phyloP scores from a whole-genome alignment of 805 yeast species.

The Metschnikowia dekortorum region DNA sequence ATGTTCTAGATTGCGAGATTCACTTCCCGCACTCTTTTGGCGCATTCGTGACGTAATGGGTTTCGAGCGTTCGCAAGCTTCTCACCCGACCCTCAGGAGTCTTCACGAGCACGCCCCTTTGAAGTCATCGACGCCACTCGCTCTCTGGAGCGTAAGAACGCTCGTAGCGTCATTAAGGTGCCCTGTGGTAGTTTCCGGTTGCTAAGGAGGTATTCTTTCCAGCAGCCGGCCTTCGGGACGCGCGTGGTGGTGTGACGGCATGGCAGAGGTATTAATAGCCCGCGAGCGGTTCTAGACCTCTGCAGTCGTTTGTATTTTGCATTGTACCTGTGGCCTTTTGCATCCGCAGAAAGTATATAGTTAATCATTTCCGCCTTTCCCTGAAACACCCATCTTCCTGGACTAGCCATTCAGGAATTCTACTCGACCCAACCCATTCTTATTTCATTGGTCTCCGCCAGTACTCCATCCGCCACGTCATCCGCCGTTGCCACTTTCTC shows the following conservation, averaged over 20 bases:
- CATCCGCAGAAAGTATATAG: constrained; percentile 3
- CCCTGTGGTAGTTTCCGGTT: not conserved
- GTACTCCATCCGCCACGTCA: too few relatives aligned
- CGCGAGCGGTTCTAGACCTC: constrained; percentile 3
- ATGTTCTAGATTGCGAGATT: constrained; percentile 1
- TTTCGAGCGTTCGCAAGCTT: not conserved
- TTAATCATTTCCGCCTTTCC: not conserved
- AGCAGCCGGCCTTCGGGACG: not conserved
- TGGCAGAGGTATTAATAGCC: constrained; percentile 3
- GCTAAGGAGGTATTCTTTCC: not conserved
- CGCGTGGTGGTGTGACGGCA: constrained; percentile 3
- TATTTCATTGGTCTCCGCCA: too few relatives aligned
- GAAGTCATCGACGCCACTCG: not conserved
- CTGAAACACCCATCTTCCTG: not conserved
- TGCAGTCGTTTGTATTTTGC: not conserved
- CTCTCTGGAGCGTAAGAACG: too few relatives aligned
- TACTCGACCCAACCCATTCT: not conserved
- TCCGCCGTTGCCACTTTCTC: too few relatives aligned
- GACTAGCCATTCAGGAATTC: not conserved
- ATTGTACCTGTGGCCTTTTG: not conserved
- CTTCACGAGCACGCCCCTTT: too few relatives aligned
- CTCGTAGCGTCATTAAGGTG: not conserved
- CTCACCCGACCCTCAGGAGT: not conserved
- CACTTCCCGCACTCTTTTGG: not conserved
- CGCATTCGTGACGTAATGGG: not conserved